Evolutionary conservation across 768 basidiomycete species (phyloP).

Genomic region (Coprinellus micaceus): DNA sequence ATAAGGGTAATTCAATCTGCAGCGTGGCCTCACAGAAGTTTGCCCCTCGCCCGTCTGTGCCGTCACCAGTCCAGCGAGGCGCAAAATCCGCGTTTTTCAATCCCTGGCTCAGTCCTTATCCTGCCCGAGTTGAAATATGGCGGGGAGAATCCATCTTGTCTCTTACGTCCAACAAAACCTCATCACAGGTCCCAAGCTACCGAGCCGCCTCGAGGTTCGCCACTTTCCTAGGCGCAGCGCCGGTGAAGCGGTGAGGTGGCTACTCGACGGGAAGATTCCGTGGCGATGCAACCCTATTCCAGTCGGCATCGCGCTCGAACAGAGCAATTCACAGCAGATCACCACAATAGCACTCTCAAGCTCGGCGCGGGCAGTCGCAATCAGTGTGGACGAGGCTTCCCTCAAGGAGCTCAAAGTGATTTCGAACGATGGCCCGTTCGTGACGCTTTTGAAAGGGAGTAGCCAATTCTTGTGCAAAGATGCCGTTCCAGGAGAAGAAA

Average conservation of each 20-base stretch:
- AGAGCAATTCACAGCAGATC: not conserved
- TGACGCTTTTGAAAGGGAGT: not conserved
- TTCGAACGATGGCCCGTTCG: not conserved
- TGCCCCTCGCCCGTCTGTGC: conserved; percentile 1
- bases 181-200: conserved; percentile 1
- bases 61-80: not conserved
- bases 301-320: conserved; percentile 12
- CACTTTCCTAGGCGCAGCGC: conserved; percentile 3
- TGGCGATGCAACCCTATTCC: not conserved
- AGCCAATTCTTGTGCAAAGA: conserved; percentile 1
- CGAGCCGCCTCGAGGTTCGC: conserved; percentile 4
- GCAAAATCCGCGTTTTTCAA: not conserved
- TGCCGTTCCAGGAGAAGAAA: not conserved
- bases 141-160: not conserved
- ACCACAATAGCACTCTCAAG: not conserved
- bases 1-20: not conserved
- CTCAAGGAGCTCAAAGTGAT: not conserved
- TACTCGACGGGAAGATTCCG: not conserved
- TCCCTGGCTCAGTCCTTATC: not conserved
- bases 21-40: not conserved
- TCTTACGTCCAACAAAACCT: not conserved
- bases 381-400: not conserved
- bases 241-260: conserved; percentile 10
- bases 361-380: not conserved
- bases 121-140: not conserved